Evolutionary conservation across 805 yeast species (phyloP).

Genomic region (Groenewaldozyma salmanticensis): DNA sequence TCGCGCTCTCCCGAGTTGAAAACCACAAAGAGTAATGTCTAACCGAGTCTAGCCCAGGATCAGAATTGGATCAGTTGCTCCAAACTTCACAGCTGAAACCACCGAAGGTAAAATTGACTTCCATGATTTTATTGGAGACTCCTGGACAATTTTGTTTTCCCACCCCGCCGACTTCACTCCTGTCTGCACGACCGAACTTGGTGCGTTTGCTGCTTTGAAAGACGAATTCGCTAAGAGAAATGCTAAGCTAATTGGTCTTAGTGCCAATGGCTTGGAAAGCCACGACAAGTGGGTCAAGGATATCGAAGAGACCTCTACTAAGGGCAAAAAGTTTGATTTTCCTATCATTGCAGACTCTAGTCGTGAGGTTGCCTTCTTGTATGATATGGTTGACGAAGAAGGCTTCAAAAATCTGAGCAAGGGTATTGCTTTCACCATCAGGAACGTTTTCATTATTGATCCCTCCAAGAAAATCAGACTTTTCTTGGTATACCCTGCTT

Average conservation of each 20-base stretch:
- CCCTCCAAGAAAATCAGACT: constrained; percentile 83
- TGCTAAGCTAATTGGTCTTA: constrained; percentile 81
- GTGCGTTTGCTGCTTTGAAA: constrained; percentile 84
- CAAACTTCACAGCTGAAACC: constrained; percentile 76
- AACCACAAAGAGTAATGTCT: no score
- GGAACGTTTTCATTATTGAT: constrained; percentile 87
- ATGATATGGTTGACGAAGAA: constrained; percentile 82
- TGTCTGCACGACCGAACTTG: constrained; percentile 92
- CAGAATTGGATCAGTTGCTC: constrained; percentile 78
- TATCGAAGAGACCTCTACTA: constrained; percentile 69
- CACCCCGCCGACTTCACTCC: constrained; percentile 98
- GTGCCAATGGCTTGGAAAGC: constrained; percentile 72
- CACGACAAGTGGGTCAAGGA: constrained; percentile 86
- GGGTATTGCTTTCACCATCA: constrained; percentile 77
- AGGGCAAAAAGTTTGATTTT: constrained; percentile 64
- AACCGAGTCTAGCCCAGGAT: constrained; percentile 39
- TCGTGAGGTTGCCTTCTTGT: constrained; percentile 73
- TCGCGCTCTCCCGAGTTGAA: no score
- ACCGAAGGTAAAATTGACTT: constrained; percentile 77
- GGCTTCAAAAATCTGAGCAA: constrained; percentile 64
- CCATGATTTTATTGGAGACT: constrained; percentile 77
- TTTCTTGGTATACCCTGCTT: constrained; percentile 83
- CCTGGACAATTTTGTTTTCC: constrained; percentile 83
- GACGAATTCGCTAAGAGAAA: constrained; percentile 80
- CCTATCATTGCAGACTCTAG: constrained; percentile 86